A percentile compares a stretch with the other conserved stretches of the same genome.
Evolutionary conservation across 176 grass and related monocot genomes (phyloP).

Genomic region (Phragmites australis): DNA sequence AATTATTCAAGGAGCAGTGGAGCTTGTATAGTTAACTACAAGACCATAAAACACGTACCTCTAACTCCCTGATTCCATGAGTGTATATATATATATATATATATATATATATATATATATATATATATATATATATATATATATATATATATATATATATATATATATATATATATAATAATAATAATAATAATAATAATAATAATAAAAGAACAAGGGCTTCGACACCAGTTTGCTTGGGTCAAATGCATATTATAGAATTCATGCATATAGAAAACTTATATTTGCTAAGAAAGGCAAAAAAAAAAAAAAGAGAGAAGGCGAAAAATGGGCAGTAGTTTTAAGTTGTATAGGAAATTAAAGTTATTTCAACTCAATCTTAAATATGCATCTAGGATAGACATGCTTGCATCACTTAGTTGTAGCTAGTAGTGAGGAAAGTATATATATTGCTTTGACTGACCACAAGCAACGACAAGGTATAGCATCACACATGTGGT

Average conservation of each 20-base stretch:
- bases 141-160: no score
- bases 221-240: no score
- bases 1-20: no score
- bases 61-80: no score
- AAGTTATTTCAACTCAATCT: background rate
- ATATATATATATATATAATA: no score
- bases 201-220: background rate
- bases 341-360: no score
- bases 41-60: background rate
- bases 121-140: no score
- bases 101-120: no score
- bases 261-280: background rate
- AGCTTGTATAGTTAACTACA: background rate
- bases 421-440: background rate
- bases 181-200: no score
- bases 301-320: background rate
- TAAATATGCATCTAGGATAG: background rate
- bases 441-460: background rate
- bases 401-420: no score
- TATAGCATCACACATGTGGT: no score
- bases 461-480: background rate
- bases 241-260: no score
- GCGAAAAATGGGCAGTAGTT: background rate
- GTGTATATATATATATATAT: background rate
- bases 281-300: background rate